Evolutionary conservation across 441 rosid genomes (phyloP).

Genomic region (Melastoma candidum): DNA sequence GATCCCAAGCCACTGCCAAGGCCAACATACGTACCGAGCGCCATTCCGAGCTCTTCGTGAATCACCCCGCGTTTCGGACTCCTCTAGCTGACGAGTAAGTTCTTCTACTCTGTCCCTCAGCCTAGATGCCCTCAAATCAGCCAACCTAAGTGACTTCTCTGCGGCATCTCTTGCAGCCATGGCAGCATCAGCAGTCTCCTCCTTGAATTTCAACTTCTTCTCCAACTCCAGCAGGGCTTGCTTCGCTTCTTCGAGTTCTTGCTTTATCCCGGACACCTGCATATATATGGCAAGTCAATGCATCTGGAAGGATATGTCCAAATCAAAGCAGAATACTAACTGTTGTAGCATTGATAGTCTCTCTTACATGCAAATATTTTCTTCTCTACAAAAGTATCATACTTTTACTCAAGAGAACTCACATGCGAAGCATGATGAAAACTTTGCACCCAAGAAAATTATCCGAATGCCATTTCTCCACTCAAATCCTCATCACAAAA

Average conservation of each 20-base stretch:
- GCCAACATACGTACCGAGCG: slow-evolving; percentile 88
- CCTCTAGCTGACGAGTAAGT: slow-evolving; percentile 70
- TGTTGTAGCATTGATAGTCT: too few relatives aligned
- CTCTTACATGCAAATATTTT: too few relatives aligned
- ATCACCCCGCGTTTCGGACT: slow-evolving; percentile 58
- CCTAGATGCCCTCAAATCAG: slow-evolving; percentile 71
- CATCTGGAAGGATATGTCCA: too few relatives aligned
- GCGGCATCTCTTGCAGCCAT: slow-evolving; percentile 98
- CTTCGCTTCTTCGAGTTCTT: slow-evolving; percentile 81
- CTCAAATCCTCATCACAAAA: too few relatives aligned
- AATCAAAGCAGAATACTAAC: too few relatives aligned
- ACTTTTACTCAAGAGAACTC: too few relatives aligned
- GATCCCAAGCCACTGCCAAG: slow-evolving; percentile 96
- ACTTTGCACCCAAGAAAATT: too few relatives aligned
- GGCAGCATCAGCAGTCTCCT: slow-evolving; percentile 88
- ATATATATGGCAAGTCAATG: slow-evolving; percentile 4
- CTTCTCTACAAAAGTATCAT: too few relatives aligned
- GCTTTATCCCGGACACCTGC: slow-evolving; percentile 57
- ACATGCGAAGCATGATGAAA: too few relatives aligned
- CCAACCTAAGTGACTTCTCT: slow-evolving; percentile 75
- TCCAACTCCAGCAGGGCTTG: slow-evolving; percentile 62
- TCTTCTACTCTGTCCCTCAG: slow-evolving; percentile 84
- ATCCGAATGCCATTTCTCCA: too few relatives aligned
- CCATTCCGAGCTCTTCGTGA: slow-evolving; percentile 28
- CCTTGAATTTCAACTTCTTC: slow-evolving; percentile 83